Percentiles rank a stretch among this genome's conserved stretches.
Evolutionary conservation across 2,329 filamentous ascomycete species (phyloP).

Genomic region (Arthrinium puccinioides): DNA sequence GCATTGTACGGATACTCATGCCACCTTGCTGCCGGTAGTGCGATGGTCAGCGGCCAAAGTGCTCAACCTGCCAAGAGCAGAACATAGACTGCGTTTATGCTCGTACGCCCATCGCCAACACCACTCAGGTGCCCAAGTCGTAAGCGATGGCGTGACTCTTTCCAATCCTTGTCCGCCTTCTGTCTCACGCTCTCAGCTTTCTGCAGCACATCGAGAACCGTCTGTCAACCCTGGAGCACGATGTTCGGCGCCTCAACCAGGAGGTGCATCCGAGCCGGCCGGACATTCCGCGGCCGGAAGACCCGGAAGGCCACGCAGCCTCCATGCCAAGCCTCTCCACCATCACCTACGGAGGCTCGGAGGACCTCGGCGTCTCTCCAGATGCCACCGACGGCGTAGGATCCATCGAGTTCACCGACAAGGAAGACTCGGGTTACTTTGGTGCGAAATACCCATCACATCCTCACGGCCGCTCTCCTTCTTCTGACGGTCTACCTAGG

Average conservation of each 20-base stretch:
- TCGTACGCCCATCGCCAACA: constrained; percentile 1
- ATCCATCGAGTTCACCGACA: constrained; percentile 4
- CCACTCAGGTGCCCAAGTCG: constrained; percentile 1
- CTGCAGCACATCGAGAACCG: constrained; percentile 2
- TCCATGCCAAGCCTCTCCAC: neutral
- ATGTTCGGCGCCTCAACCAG: constrained; percentile 1
- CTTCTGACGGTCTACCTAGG: no score
- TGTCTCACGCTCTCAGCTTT: neutral
- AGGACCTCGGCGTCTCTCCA: neutral
- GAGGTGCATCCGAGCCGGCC: neutral
- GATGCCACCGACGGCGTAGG: constrained; percentile 4
- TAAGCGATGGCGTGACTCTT: neutral
- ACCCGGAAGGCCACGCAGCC: neutral
- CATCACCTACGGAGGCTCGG: neutral
- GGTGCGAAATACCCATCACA: constrained; percentile 1
- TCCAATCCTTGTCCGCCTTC: neutral
- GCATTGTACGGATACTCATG: no score
- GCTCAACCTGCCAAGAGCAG: neutral
- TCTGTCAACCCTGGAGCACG: constrained; percentile 2
- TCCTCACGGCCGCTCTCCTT: no score
- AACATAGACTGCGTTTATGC: constrained; percentile 3
- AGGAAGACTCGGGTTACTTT: constrained; percentile 1
- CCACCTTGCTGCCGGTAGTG: constrained; percentile 1
- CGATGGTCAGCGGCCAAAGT: constrained; percentile 3
- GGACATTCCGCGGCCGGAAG: neutral